These are phyloP conservation scores for Backusella luteola DNA, from an alignment of 192 early-diverging fungal genomes.

Conservation along the genomic window DNA sequence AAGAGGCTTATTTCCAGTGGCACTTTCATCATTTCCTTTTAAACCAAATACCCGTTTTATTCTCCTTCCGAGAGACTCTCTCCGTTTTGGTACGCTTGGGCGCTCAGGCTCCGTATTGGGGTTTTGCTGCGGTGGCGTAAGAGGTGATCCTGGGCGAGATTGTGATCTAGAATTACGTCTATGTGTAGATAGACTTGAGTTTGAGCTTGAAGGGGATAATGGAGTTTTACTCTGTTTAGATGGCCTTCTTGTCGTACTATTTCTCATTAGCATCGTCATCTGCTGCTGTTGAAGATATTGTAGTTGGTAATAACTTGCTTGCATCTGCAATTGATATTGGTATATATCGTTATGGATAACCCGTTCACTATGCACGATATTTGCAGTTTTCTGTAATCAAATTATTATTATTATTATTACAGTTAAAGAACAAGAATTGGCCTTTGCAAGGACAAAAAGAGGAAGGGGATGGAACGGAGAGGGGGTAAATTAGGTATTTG, in stretches of 20 bases:
- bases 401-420: background rate
- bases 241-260: background rate
- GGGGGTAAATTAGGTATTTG: background rate
- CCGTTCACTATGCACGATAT: background rate
- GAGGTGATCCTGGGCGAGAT: background rate
- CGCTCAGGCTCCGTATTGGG: background rate
- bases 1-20: background rate
- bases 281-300: slow-evolving; percentile 8
- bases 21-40: background rate
- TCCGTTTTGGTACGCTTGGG: background rate
- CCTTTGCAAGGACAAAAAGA: background rate
- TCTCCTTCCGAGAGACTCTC: slow-evolving; percentile 4
- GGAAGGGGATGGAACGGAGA: background rate
- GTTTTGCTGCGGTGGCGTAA: background rate
- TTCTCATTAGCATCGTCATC: slow-evolving; percentile 6
- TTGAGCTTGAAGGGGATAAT: background rate
- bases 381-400: background rate
- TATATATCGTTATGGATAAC: background rate
- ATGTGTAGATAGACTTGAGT: background rate
- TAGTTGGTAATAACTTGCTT: slow-evolving; percentile 7
- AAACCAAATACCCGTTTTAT: slow-evolving; percentile 9
- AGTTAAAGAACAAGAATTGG: background rate
- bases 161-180: background rate
- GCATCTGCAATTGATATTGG: slow-evolving; percentile 5
- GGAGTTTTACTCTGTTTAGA: background rate